These are phyloP conservation scores for Dalbergia oliveri DNA, from an alignment of 306 rosid species.

Conservation along the genomic window DNA sequence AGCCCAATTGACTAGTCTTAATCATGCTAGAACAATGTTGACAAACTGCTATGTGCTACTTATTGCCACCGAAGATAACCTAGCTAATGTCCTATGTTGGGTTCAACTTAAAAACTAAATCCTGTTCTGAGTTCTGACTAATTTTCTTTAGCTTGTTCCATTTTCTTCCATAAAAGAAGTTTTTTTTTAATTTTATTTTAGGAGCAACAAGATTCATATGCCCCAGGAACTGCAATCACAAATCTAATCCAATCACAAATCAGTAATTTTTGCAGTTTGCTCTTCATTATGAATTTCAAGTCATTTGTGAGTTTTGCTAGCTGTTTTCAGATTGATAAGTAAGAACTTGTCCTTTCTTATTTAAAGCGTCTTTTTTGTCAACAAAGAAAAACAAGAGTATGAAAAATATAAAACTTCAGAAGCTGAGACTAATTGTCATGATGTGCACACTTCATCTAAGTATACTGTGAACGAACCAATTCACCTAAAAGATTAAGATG, in stretches of 20 bases:
- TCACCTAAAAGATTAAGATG: neutral
- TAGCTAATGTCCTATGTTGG: constrained; percentile 11
- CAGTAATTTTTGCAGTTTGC: neutral
- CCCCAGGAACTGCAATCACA: constrained; percentile 17
- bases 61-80: neutral
- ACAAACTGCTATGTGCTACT: constrained; percentile 2
- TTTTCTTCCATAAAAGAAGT: constrained; percentile 1
- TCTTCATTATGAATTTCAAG: constrained; percentile 24
- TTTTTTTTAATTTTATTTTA: neutral
- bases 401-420: neutral
- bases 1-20: neutral
- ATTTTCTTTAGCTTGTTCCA: constrained; percentile 12
- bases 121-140: neutral
- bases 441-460: neutral
- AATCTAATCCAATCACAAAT: constrained; percentile 14
- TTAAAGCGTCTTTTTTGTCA: constrained; percentile 13
- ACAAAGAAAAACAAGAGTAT: neutral
- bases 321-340: constrained; percentile 25
- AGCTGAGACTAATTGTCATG: neutral
- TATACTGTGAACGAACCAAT: constrained; percentile 1
- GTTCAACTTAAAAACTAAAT: constrained; percentile 6
- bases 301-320: constrained; percentile 8
- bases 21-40: constrained; percentile 3
- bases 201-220: constrained; percentile 7
- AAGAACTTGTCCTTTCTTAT: constrained; percentile 6